Base-by-base conservation (phyloP, 192 early-diverging fungal species). In the Entophlyctis helioformis region DNA sequence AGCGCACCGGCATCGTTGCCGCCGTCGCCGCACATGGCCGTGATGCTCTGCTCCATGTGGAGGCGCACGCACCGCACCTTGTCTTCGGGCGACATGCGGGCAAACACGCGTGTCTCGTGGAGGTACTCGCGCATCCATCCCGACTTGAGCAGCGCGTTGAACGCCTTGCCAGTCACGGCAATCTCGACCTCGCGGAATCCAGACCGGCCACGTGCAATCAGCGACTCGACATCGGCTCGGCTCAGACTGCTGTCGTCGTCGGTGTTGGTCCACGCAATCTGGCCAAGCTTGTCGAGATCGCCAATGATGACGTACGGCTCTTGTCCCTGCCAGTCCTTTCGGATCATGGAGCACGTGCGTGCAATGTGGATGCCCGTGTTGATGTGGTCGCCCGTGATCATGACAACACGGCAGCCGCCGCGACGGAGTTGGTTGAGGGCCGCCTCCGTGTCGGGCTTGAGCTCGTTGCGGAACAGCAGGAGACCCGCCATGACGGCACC, bases 21-120 rank as follows among this genome's bases (percentile, higher is more conserved):
- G 58, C 84, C 86, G 50, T 89, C 86, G 48, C 86, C 86, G 57
- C 84, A 87, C 86, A 89, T 89, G 39, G 78, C 84, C 10, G 82
- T 82, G 28, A 89, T 73, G 1, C 66, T 73, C 11, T 78, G 72
- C 54, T 82, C 82, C 84, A 89, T 86, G 43, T 86, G 84, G 31
- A 80, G 46, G 35, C 74, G 64, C 23, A 88, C 82, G 45, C 77
- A 80, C 31, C 66, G 53, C 16, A 84, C 76, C 66, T 88, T 88
- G 61, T 82, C 80, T 11, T 74, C 69, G 3, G 85, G 85, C 42
- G 79, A 72, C 83, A 86, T 88, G 43, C 85, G 66, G 21, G 81
- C 83, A 64, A 84, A 88, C 7, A 88, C 60, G 20, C 85, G 73
- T 26, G 72, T 86, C 50, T 82, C 64, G 11, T 80, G 53, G 36